phyloP scores from a whole-genome alignment of 1,284 basidiomycete genomes.

The Trichosporon inkin region DNA sequence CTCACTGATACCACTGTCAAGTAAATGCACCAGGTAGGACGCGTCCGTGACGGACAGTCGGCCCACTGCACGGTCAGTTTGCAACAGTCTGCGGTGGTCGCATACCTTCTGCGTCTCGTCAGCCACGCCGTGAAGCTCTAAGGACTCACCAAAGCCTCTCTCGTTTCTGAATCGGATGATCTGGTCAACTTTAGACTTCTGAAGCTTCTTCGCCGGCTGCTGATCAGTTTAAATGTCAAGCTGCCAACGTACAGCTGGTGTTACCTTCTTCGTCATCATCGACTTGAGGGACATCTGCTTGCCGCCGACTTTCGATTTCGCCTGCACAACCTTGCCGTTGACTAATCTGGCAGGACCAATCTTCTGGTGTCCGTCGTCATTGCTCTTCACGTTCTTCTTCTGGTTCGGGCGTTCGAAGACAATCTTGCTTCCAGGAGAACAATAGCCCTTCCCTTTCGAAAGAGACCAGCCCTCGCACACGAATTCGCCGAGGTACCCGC shows the following conservation, averaged over 20 bases:
- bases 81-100: background rate
- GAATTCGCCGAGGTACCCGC: slow-evolving; percentile 49
- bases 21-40: slow-evolving; percentile 44
- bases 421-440: slow-evolving; percentile 43
- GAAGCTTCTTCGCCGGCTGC: slow-evolving; percentile 22
- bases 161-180: slow-evolving; percentile 49
- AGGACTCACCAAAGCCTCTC: slow-evolving; percentile 41
- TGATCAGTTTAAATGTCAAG: background rate
- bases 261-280: slow-evolving; percentile 43
- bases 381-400: slow-evolving; percentile 22
- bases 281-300: slow-evolving; percentile 45
- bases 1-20: slow-evolving; percentile 47
- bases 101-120: slow-evolving; percentile 13
- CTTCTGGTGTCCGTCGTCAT: slow-evolving; percentile 20
- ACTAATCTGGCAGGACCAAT: slow-evolving; percentile 40
- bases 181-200: slow-evolving; percentile 44
- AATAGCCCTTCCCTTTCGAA: slow-evolving; percentile 51
- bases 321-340: slow-evolving; percentile 43
- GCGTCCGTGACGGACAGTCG: slow-evolving; percentile 47
- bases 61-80: slow-evolving; percentile 31
- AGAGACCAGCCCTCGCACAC: slow-evolving; percentile 51
- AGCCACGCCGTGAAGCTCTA: background rate
- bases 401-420: slow-evolving; percentile 43
- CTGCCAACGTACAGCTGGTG: slow-evolving; percentile 18
- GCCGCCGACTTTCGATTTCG: slow-evolving; percentile 31